Percentiles rank a stretch among this genome's conserved stretches.
Conservation (phyloP, 2,329 filamentous ascomycete genomes). For the Albophoma yamanashiensis region DNA sequence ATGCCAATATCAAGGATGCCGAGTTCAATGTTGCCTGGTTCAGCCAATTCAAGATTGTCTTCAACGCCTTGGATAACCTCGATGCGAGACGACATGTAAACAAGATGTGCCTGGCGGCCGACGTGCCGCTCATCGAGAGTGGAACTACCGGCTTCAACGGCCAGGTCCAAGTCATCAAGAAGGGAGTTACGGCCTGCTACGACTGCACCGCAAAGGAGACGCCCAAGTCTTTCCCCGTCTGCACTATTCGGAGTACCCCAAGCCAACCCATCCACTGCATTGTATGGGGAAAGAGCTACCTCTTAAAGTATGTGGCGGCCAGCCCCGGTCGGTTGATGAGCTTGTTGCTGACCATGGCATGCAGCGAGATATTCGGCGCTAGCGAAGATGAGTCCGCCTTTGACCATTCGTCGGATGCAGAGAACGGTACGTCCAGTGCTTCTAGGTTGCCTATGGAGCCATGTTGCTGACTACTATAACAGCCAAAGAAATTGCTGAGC, state of each 20-base stretch:
- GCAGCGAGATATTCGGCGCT: slow-evolving; percentile 71
- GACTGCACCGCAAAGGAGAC: slow-evolving; percentile 85
- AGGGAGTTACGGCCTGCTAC: slow-evolving; percentile 87
- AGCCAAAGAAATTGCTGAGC: slow-evolving; percentile 73
- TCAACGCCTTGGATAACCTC: slow-evolving; percentile 95
- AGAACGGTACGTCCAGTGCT: slow-evolving; percentile 50
- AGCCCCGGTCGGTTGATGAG: not conserved
- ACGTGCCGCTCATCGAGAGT: slow-evolving; percentile 87
- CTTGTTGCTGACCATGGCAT: not conserved
- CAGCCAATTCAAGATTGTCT: slow-evolving; percentile 69
- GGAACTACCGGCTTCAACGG: slow-evolving; percentile 97
- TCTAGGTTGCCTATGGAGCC: too few species aligned
- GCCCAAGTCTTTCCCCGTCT: slow-evolving; percentile 90
- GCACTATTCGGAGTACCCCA: slow-evolving; percentile 92
- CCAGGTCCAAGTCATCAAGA: slow-evolving; percentile 93
- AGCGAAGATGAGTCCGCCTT: slow-evolving; percentile 80
- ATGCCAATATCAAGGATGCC: slow-evolving; percentile 88
- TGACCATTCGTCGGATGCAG: slow-evolving; percentile 68
- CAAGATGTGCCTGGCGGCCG: slow-evolving; percentile 87
- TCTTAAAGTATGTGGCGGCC: slow-evolving; percentile 54
- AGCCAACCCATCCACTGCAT: slow-evolving; percentile 98
- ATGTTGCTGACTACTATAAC: not conserved
- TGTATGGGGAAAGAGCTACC: slow-evolving; percentile 95
- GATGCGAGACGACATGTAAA: slow-evolving; percentile 93
- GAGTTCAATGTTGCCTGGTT: slow-evolving; percentile 89